phyloP scores from a whole-genome alignment of 2,329 filamentous ascomycete species.

The Fusarium caatingaense region DNA sequence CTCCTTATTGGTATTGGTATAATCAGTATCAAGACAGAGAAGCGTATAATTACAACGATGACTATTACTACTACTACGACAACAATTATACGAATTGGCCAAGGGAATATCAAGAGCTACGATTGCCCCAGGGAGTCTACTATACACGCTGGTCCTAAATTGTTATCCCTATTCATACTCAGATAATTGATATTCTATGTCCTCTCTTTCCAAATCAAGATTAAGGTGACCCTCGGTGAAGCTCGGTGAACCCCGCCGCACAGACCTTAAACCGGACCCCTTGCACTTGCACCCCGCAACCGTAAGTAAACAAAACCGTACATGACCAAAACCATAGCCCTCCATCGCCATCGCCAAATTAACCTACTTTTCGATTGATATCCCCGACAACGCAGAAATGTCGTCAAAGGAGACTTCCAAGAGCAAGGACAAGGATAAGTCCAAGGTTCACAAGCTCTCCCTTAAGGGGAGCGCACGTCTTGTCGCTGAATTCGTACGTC shows the following conservation, averaged over 20 bases:
- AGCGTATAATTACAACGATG: background rate
- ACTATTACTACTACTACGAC: background rate
- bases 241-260: slow-evolving; percentile 44
- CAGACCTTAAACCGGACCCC: slow-evolving; percentile 32
- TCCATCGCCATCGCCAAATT: background rate
- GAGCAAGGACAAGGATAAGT: slow-evolving; percentile 70
- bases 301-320: slow-evolving; percentile 46
- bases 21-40: slow-evolving; percentile 2
- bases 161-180: background rate
- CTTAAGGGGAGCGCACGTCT: slow-evolving; percentile 86
- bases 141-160: slow-evolving; percentile 15
- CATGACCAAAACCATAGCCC: slow-evolving; percentile 6
- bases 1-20: background rate
- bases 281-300: slow-evolving; percentile 43
- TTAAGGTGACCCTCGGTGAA: slow-evolving; percentile 36
- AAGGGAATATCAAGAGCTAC: background rate
- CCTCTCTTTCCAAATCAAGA: background rate
- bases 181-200: background rate
- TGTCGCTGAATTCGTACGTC: slow-evolving; percentile 91
- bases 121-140: slow-evolving; percentile 31
- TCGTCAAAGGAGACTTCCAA: slow-evolving; percentile 48
- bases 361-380: background rate
- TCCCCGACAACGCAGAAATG: slow-evolving; percentile 36
- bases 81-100: background rate
- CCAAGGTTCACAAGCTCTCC: slow-evolving; percentile 94